Evolutionary conservation across 2,329 filamentous ascomycete genomes (phyloP), one percentile per base, ranked within the genome.

Genomic region (Penicillium sp.): DNA sequence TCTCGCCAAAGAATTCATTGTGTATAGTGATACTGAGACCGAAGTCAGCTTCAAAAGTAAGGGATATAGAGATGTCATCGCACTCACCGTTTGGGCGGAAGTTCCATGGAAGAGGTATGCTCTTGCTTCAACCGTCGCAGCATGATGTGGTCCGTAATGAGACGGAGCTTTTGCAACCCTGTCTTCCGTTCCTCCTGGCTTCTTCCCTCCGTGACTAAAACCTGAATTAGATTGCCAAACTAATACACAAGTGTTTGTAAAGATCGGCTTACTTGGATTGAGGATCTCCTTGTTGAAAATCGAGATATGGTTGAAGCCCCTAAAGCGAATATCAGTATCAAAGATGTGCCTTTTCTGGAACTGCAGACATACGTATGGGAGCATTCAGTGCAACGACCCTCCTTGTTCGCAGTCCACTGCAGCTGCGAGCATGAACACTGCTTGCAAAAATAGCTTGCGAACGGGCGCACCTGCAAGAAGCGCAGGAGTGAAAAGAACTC

Each of bases 271-370:
- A 70, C 67, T 75, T 29, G 93, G 93, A 54, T 95, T 95, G 43
- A 97, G 78, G 29, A 98, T 80, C 66, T 97, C 91, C 65, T 96
- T 89, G 60, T 95, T 95, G 77, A 95, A 95, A 28, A 95, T 81
- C 0, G 87, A 93, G 8, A 91, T 81, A 55, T 84, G 81, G 64
- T 80, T 77, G 54, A 83, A 81, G 11, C 77, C 78, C 56, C 77
- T 76, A 42, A 40, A 47, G 14, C 41, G 14, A 28, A 35, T 23
- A 46, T 63, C 45, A 60, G 52, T 31, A 46, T 23, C 16, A 42
- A 37, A 7, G 29, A 8, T 24, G 4, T 4, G 10, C 11, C 7
- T 8, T 9, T 8, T 2, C 18, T 34, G 9, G 9, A 34, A 8
- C 4, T n/a, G 20, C 1, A 23, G 35, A 49, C 46, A 31, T 66